phyloP scores from a whole-genome alignment of 2,329 filamentous ascomycete species.

The Phoma sp. region DNA sequence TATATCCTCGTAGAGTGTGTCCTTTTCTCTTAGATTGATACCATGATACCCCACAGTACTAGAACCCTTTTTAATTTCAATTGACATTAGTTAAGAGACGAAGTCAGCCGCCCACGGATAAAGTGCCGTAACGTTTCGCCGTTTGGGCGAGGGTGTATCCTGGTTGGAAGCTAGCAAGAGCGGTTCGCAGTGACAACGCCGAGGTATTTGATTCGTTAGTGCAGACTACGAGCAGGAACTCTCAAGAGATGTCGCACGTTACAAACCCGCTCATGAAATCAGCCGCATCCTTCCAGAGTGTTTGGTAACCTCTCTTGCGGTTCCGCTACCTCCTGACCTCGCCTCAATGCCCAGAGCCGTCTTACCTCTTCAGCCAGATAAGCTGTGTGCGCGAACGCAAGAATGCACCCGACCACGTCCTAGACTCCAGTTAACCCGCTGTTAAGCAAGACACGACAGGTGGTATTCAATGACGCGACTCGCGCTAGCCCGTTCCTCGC shows the following conservation, averaged over 20 bases:
- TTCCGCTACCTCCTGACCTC: conserved; percentile 1
- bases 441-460: conserved; percentile 3
- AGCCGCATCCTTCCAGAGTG: neutral
- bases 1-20: too few relatives aligned
- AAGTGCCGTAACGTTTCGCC: neutral
- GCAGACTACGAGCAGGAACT: neutral
- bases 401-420: conserved; percentile 1
- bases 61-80: neutral
- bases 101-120: neutral
- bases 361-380: conserved; percentile 1
- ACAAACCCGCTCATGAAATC: neutral
- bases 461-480: conserved; percentile 10
- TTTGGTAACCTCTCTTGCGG: neutral
- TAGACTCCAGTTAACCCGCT: conserved; percentile 9
- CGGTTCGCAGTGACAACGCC: neutral
- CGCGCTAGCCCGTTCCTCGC: conserved; percentile 13
- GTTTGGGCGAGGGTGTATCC: neutral
- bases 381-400: conserved; percentile 5
- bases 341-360: conserved; percentile 7
- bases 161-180: neutral
- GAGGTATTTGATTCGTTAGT: neutral
- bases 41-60: neutral
- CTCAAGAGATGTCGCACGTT: neutral
- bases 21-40: neutral
- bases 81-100: neutral